Evolutionary conservation across 2,329 filamentous ascomycete species (phyloP).

Genomic region (Colletotrichum liaoningense): DNA sequence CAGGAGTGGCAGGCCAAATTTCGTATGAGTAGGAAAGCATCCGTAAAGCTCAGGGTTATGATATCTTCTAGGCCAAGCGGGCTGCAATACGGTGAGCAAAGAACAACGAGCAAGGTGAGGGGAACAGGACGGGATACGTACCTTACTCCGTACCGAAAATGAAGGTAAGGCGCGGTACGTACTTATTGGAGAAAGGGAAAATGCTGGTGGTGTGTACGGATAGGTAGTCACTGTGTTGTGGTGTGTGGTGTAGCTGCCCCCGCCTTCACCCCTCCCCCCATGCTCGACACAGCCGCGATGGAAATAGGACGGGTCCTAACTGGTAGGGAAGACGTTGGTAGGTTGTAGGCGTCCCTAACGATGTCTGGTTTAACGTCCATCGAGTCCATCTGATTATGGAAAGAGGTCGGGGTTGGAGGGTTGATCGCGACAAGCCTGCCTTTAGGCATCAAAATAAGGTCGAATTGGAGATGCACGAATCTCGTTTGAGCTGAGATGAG

Average conservation of each 20-base stretch:
- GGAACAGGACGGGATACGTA: neutral
- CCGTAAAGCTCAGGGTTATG: neutral
- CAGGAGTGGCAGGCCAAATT: neutral
- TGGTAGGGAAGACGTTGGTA: neutral
- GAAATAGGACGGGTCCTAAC: slow-evolving; percentile 31
- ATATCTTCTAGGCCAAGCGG: neutral
- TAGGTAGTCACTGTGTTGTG: neutral
- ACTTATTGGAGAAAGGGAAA: neutral
- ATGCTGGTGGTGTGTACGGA: no score
- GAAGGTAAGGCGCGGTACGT: neutral
- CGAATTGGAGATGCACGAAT: slow-evolving; percentile 1
- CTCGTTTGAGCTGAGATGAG: neutral
- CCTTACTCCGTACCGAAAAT: neutral
- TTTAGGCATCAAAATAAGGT: slow-evolving; percentile 33
- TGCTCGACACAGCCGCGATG: slow-evolving; percentile 30
- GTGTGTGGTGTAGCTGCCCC: neutral
- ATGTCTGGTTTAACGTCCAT: slow-evolving; percentile 12
- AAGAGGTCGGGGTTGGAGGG: slow-evolving; percentile 1
- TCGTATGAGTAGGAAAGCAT: neutral
- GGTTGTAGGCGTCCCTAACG: slow-evolving; percentile 8
- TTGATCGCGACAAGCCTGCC: slow-evolving; percentile 3
- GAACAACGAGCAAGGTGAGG: neutral
- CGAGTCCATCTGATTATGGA: slow-evolving; percentile 1
- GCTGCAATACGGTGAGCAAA: neutral
- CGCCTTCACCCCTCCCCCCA: slow-evolving; percentile 13